Conservation (phyloP, 2,329 filamentous ascomycete species). For the Balansia obtecta region DNA sequence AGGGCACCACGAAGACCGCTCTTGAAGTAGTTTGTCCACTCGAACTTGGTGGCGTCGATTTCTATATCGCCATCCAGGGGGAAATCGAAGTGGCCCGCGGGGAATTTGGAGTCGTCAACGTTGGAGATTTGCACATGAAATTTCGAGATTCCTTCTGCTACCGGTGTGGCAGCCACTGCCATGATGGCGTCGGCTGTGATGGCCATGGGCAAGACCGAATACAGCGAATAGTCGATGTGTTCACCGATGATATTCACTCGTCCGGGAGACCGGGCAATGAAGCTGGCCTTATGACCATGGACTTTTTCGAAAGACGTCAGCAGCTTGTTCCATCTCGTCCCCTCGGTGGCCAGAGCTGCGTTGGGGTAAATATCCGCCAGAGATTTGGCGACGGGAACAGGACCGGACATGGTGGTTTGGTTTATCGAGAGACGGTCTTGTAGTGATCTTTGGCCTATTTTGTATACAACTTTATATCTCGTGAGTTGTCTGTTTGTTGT, state of each 20-base stretch:
- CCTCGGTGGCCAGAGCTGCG: constrained; percentile 55
- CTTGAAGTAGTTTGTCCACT: constrained; percentile 99
- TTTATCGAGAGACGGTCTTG: background rate
- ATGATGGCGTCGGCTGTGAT: constrained; percentile 85
- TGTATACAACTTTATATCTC: background rate
- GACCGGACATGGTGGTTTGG: constrained; percentile 31
- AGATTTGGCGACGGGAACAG: constrained; percentile 62
- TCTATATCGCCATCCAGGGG: constrained; percentile 49
- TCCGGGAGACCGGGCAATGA: constrained; percentile 81
- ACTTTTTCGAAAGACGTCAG: constrained; percentile 55
- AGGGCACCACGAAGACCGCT: constrained; percentile 75
- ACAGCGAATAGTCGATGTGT: constrained; percentile 97
- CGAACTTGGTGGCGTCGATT: constrained; percentile 74
- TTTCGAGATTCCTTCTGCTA: constrained; percentile 34
- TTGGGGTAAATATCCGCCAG: constrained; percentile 75
- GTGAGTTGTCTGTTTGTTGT: background rate
- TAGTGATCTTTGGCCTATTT: too few species aligned
- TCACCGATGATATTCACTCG: constrained; percentile 98
- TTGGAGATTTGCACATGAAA: constrained; percentile 71
- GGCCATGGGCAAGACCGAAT: constrained; percentile 91
- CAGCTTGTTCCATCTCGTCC: constrained; percentile 62
- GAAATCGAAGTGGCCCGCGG: constrained; percentile 61
- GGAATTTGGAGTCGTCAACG: constrained; percentile 62
- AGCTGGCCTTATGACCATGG: constrained; percentile 62
- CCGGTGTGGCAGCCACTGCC: constrained; percentile 52